Evolutionary conservation across 192 early-diverging fungal genomes (phyloP).

Genomic region (Backusella westeae): DNA sequence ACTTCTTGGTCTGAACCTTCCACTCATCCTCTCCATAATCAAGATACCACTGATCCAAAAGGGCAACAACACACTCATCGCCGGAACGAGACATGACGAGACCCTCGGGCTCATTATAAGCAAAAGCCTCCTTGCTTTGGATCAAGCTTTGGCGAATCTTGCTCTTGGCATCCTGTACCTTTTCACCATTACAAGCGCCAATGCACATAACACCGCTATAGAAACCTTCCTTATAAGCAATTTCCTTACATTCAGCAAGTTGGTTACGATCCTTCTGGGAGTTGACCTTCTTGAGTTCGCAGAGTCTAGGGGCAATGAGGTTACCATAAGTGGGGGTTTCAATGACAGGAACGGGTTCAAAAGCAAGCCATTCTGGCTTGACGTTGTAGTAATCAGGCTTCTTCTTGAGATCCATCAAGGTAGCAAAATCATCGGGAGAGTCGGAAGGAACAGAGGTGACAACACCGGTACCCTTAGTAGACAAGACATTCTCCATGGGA

Average conservation of each 20-base stretch:
- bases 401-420: conserved; percentile 90
- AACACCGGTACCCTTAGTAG: conserved; percentile 97
- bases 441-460: conserved; percentile 99
- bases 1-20: conserved; percentile 73
- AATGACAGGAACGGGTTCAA: conserved; percentile 85
- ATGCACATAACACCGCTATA: conserved; percentile 87
- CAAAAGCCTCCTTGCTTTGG: conserved; percentile 68
- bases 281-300: conserved; percentile 92
- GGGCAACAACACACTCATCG: conserved; percentile 95
- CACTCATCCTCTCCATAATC: conserved; percentile 93
- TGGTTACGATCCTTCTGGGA: conserved; percentile 94
- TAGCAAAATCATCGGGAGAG: conserved; percentile 94
- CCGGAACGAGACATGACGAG: conserved; percentile 91
- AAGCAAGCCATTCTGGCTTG: conserved; percentile 83
- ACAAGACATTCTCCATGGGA: conserved; percentile 95
- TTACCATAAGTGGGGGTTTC: conserved; percentile 83
- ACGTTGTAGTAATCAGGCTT: conserved; percentile 94
- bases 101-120: conserved; percentile 94
- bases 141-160: conserved; percentile 79
- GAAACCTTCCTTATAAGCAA: conserved; percentile 97
- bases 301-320: conserved; percentile 79
- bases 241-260: conserved; percentile 91
- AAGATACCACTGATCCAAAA: conserved; percentile 98
- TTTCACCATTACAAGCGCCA: conserved; percentile 77
- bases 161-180: conserved; percentile 90